phyloP scores from a whole-genome alignment of 208 protist genomes.

The Leishmania amazonensis region DNA sequence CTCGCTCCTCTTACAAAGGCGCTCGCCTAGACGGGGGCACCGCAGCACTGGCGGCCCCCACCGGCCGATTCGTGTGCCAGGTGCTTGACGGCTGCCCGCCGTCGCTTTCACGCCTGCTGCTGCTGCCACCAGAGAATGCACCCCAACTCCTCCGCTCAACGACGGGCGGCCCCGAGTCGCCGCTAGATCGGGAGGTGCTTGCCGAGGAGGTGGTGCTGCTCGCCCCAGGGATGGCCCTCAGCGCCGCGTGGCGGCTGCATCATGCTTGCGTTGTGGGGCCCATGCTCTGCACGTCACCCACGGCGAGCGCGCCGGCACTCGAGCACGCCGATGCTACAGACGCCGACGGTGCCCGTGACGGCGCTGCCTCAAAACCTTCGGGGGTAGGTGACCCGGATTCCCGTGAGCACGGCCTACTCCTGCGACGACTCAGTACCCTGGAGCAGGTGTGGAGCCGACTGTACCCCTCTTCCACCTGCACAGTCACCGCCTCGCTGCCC shows the following conservation, averaged over 20 bases:
- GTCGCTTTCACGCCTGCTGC: conserved; percentile 7
- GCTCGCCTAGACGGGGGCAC: background rate
- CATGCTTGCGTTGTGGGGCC: background rate
- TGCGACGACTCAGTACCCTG: background rate
- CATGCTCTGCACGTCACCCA: background rate
- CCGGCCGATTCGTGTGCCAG: conserved; percentile 1
- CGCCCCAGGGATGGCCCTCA: background rate
- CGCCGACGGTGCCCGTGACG: background rate
- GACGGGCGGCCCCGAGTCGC: background rate
- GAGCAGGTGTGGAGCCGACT: background rate
- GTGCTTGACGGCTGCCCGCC: conserved; percentile 17
- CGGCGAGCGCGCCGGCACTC: background rate
- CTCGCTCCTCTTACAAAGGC: background rate
- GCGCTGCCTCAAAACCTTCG: background rate
- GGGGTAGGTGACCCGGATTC: background rate
- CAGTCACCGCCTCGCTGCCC: too few species aligned
- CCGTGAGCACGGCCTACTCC: background rate
- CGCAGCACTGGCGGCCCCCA: background rate
- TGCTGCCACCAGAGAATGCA: background rate
- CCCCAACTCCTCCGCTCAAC: background rate
- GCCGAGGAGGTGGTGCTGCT: background rate
- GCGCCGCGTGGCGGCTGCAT: conserved; percentile 5
- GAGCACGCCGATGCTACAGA: background rate
- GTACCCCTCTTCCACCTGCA: background rate
- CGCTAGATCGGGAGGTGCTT: background rate